Conservation (phyloP, 139 green algal species). For the Mychonastes homosphaera region DNA sequence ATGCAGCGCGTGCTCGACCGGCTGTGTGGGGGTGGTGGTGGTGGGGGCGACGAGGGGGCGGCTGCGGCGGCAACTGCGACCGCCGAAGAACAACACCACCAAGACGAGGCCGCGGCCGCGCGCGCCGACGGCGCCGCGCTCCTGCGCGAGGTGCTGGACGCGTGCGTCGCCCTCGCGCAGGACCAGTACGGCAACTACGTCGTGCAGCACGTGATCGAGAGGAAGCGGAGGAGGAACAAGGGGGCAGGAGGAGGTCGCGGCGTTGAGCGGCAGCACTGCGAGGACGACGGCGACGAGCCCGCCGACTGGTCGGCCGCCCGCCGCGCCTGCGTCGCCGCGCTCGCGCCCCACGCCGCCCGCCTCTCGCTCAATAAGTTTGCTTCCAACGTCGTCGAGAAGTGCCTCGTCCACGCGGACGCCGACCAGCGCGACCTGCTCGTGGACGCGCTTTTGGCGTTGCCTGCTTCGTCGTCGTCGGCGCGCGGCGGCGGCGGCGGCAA, state of each 20-base stretch:
- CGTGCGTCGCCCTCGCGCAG: slow-evolving; percentile 43
- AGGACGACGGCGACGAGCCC: slow-evolving; percentile 24
- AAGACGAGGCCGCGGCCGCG: no score
- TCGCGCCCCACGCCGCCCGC: slow-evolving; percentile 46
- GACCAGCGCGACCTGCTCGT: slow-evolving; percentile 54
- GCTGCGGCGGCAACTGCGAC: no score
- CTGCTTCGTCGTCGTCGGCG: no score
- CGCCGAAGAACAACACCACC: no score
- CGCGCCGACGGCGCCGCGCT: neutral
- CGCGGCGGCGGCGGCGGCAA: no score
- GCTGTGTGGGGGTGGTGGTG: neutral
- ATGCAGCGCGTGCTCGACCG: slow-evolving; percentile 87
- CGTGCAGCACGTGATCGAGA: slow-evolving; percentile 72
- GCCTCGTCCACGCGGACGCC: slow-evolving; percentile 52
- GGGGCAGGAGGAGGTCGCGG: no score
- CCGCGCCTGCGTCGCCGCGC: slow-evolving; percentile 35
- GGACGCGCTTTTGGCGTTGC: slow-evolving; percentile 40
- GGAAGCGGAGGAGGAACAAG: no score
- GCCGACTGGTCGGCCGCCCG: no score
- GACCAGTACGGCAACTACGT: slow-evolving; percentile 96
- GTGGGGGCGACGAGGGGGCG: neutral
- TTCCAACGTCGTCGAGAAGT: slow-evolving; percentile 88
- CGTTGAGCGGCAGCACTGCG: no score
- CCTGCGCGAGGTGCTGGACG: slow-evolving; percentile 11
- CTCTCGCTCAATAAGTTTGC: slow-evolving; percentile 89